Base-by-base conservation (phyloP, 306 rosid species). In the Cyamopsis tetragonoloba region DNA sequence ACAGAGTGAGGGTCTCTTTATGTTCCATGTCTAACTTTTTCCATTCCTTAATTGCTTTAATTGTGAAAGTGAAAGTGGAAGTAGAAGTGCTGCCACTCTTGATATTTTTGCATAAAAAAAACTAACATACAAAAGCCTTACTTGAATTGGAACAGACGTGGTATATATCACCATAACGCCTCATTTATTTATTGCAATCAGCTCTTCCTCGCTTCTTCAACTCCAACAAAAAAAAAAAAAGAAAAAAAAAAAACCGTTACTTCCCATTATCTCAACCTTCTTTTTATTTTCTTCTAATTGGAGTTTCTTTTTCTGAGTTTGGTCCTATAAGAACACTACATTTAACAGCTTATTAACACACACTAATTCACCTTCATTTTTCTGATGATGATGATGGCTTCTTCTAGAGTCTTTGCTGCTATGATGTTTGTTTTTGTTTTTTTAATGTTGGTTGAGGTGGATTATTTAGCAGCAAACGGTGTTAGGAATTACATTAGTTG, bases 101-200 rank as follows among this genome's bases (percentile, higher is more conserved):
- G 46, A 38, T 58, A 18, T 54, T 70, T 78, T n/a, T n/a, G n/a
- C 62, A 30, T 46, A 18, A 51, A 15, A 62, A 53, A 56, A 38
- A 20, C 55, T 22, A 38, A 20, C 55, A 30, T 74, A 49, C 72
- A 66, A n/a, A n/a, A 69, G 44, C n/a, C 43, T 50, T 53, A 46
- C 23, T 6, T 49, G 59, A 35, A 57, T 62, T 62, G 55, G 64
- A 76, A 24, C 32, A 54, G 66, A 69, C 11, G 18, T n/a, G n/a
- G n/a, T 31, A 70, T 56, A 42, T 19, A 61, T 28, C 31, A 68
- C 10, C 35, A 46, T 15, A 30, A 80, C 85, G 88, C 93, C 93
- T 79, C 81, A 49, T 50, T 44, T 71, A 85, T 85, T 88, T 83
- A 88, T 75, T 85, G 34, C 63, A 20, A 49, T 75, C 89, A 81